A percentile compares a stretch with the other conserved stretches of the same genome.
Conservation (phyloP, 352 stramenopile species). For the Pythium aquatile region DNA sequence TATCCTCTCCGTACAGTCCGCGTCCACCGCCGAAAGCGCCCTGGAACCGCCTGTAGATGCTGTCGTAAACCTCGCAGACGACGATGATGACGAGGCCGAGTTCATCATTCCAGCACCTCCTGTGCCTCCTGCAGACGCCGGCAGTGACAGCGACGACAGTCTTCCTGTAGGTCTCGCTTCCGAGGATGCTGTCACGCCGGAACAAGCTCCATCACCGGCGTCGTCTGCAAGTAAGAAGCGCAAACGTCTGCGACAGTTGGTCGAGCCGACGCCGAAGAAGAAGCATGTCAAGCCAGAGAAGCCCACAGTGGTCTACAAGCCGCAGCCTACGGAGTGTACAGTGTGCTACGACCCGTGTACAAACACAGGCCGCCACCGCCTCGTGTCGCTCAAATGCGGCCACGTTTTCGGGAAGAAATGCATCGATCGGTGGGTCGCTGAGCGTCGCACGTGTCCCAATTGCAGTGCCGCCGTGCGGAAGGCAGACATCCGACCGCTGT, state of each 20-base stretch:
- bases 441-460: conserved; percentile 65
- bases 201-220: not conserved
- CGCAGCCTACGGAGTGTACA: conserved; percentile 66
- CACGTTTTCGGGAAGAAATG: conserved; percentile 75
- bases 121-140: not conserved
- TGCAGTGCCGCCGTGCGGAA: conserved; percentile 49
- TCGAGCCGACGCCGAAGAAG: not conserved
- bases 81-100: conserved; percentile 15
- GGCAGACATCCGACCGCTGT: conserved; percentile 58
- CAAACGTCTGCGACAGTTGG: conserved; percentile 12
- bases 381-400: conserved; percentile 72
- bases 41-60: not conserved
- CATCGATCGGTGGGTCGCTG: conserved; percentile 71
- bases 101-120: conserved; percentile 9
- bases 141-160: conserved; percentile 7
- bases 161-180: conserved; percentile 6
- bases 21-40: not conserved
- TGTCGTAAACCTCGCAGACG: conserved; percentile 7
- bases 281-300: conserved; percentile 5
- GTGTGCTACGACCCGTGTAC: conserved; percentile 77
- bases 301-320: conserved; percentile 33
- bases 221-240: conserved; percentile 9
- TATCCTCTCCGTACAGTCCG: not conserved
- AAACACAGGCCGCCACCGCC: conserved; percentile 50
- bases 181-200: not conserved